Conservation (phyloP, 768 basidiomycete genomes). For the Ramaria sp. region DNA sequence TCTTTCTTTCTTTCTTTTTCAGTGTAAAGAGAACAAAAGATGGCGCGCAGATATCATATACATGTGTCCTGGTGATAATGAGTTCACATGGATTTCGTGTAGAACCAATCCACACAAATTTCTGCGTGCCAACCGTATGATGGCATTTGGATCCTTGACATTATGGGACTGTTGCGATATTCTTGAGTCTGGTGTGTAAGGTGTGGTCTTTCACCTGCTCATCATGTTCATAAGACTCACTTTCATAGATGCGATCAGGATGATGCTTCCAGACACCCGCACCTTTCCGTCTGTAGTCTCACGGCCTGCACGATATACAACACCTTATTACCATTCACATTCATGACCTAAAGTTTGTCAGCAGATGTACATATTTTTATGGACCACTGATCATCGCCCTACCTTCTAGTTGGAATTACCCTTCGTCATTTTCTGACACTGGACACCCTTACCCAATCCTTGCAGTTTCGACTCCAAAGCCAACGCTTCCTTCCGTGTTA, state of each 20-base stretch:
- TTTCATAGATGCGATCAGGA: slow-evolving; percentile 50
- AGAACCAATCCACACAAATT: slow-evolving; percentile 73
- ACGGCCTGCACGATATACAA: slow-evolving; percentile 44
- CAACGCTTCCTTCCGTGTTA: slow-evolving; percentile 56
- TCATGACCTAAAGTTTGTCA: background rate
- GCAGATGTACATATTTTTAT: too few relatives aligned
- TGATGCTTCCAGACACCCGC: slow-evolving; percentile 38
- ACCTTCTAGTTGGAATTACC: slow-evolving; percentile 60
- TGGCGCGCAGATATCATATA: slow-evolving; percentile 40
- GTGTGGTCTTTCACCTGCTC: slow-evolving; percentile 9
- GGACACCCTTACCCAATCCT: slow-evolving; percentile 43
- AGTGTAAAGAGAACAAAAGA: background rate
- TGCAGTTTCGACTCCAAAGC: slow-evolving; percentile 69
- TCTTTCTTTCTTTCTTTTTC: too few relatives aligned
- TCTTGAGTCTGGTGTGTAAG: too few relatives aligned
- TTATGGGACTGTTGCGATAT: too few relatives aligned
- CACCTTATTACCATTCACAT: slow-evolving; percentile 50
- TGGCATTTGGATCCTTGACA: slow-evolving; percentile 58
- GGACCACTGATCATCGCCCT: background rate
- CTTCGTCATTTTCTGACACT: slow-evolving; percentile 45
- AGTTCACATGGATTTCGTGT: slow-evolving; percentile 59
- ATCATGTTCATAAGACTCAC: slow-evolving; percentile 67
- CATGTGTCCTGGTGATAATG: slow-evolving; percentile 68
- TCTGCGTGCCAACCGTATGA: slow-evolving; percentile 73
- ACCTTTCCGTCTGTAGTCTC: slow-evolving; percentile 42